phyloP scores from a whole-genome alignment of 345 rosid species.

The Pistacia atlantica region DNA sequence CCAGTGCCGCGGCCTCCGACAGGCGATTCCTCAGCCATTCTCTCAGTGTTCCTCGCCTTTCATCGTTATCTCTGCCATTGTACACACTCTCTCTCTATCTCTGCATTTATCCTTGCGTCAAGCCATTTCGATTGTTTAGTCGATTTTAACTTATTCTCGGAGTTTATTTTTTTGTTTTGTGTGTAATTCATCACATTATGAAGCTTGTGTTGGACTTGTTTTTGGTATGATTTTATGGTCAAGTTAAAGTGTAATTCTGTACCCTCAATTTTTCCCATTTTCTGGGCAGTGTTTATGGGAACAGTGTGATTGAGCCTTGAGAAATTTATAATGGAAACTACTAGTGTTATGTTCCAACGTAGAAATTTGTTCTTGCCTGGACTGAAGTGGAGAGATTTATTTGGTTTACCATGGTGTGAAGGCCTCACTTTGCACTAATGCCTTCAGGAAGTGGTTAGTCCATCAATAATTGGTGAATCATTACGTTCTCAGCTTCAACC shows the following conservation, averaged over 20 bases:
- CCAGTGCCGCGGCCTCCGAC: conserved; percentile 29
- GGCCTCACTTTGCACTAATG: background rate
- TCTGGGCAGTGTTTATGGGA: background rate
- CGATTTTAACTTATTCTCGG: background rate
- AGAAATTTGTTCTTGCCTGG: background rate
- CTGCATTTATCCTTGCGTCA: background rate
- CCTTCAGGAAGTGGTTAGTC: background rate
- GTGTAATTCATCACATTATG: background rate
- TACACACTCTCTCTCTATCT: conserved; percentile 23
- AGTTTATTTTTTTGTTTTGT: background rate
- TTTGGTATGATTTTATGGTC: background rate
- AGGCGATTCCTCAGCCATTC: conserved; percentile 30
- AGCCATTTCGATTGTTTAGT: background rate
- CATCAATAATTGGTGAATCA: too few relatives aligned
- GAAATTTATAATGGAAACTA: background rate
- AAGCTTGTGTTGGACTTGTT: background rate
- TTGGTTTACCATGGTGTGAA: too few relatives aligned
- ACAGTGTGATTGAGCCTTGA: background rate
- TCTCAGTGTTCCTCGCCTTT: conserved; percentile 40
- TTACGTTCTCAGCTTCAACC: too few relatives aligned
- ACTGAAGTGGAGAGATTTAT: background rate
- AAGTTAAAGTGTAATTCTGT: too few relatives aligned
- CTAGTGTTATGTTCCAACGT: background rate
- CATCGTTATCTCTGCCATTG: conserved; percentile 43
- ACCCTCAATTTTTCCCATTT: background rate